phyloP scores from a whole-genome alignment of 2,329 filamentous ascomycete species.

The Exophiala bonariae region DNA sequence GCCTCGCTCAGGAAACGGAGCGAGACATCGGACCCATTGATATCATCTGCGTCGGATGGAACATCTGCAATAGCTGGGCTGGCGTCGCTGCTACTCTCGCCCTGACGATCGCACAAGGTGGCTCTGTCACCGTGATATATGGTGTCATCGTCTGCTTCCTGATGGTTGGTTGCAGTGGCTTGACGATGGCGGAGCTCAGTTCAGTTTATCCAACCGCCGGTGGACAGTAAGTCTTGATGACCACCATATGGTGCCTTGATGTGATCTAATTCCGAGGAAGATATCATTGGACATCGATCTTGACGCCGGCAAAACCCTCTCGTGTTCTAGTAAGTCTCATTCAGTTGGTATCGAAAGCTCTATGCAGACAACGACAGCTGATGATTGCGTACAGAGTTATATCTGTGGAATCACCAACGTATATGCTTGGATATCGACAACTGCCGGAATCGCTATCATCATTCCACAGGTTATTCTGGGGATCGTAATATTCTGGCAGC shows the following conservation, averaged over 20 bases:
- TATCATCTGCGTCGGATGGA: conserved; percentile 27
- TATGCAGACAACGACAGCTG: too few relatives aligned
- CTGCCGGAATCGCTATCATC: conserved; percentile 27
- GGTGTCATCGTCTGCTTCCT: conserved; percentile 33
- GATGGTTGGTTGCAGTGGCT: conserved; percentile 27
- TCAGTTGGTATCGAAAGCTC: too few relatives aligned
- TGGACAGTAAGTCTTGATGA: conserved; percentile 39
- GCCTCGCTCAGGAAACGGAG: conserved; percentile 13
- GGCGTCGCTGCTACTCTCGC: conserved; percentile 28
- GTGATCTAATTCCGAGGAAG: conserved; percentile 7
- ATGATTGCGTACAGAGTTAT: conserved; percentile 30
- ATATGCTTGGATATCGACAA: conserved; percentile 31
- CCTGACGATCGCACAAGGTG: conserved; percentile 27
- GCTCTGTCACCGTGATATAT: conserved; percentile 31
- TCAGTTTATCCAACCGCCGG: conserved; percentile 40
- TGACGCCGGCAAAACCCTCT: conserved; percentile 7
- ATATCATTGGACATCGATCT: conserved; percentile 17
- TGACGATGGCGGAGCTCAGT: conserved; percentile 39
- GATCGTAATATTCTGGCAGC: conserved; percentile 23
- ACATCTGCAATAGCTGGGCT: conserved; percentile 32
- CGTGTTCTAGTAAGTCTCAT: conserved; percentile 3
- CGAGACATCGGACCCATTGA: conserved; percentile 20
- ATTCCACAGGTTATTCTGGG: conserved; percentile 27
- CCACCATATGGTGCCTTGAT: conserved; percentile 25
- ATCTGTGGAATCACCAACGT: conserved; percentile 28